Evolutionary conservation across 2,329 filamentous ascomycete species (phyloP), one percentile per base, ranked within the genome.

Genomic region (Westerdykella aurantiaca): DNA sequence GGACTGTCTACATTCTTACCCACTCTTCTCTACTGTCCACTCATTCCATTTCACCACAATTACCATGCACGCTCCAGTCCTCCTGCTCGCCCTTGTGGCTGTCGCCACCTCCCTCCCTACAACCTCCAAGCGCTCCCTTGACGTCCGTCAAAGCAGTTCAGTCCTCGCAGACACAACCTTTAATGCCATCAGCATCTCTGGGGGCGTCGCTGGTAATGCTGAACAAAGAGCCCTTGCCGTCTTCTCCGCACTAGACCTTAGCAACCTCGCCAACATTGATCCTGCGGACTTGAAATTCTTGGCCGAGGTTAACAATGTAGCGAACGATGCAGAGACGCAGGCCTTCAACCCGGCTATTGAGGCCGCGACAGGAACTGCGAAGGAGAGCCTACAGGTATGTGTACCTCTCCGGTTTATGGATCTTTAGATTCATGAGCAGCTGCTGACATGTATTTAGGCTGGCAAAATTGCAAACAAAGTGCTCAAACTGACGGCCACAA

Each of bases 331-430:
- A n/a, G 78, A 81, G 63, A 70, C 64, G 1, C 65, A 70, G 7
- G 67, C 67, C 0, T 81, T 79, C 68, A 78, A 81, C 63, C 69
- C 74, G 13, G 72, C 76, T 33, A 74, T 78, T 46, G 68, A 63
- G 11, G 71, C 69, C 3, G 75, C 76, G 7, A 69, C 72, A 0
- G 62, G 62, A 22, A 66, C 63, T 16, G 63, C 67, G 2, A 71
- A 67, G 0, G 72, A 67, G 33, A 73, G 74, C 10, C 67, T 80
- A 13, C 44, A 56, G 45, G 58, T 60, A 48, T 10, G 48, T 49
- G 18, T 21, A 6, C 18, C 18, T 21, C 18, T 21, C 18, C 6
- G 3, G 18, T 21, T 21, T 21, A 21, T 21, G 4, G 18, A 21
- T 21, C 18, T 6, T 21, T 21, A 6, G 18, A 4, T 21, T 21